These are phyloP conservation scores for Serendipita sp. DNA, from an alignment of 768 basidiomycete genomes.

Conservation along the genomic window DNA sequence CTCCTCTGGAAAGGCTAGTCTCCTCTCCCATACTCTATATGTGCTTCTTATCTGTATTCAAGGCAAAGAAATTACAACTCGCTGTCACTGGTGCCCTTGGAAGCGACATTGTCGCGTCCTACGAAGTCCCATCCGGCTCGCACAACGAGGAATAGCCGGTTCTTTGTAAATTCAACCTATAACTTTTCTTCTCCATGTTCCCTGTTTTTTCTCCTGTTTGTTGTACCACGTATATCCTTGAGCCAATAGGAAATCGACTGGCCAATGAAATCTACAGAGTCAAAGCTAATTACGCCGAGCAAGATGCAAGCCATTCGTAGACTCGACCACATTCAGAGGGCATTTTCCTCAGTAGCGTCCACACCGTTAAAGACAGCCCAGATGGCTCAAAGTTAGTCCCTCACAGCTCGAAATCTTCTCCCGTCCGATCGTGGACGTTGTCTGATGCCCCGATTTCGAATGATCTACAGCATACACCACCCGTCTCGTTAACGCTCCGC, in stretches of 20 bases:
- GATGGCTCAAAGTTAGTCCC: constrained; percentile 3
- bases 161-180: neutral
- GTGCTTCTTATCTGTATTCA: neutral
- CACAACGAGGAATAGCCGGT: neutral
- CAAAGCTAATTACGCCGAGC: neutral
- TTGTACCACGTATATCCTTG: neutral
- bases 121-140: neutral
- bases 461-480: constrained; percentile 30
- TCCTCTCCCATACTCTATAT: neutral
- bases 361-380: neutral
- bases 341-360: neutral
- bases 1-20: neutral
- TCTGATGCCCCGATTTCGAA: neutral
- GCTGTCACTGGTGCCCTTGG: neutral
- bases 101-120: neutral
- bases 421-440: neutral
- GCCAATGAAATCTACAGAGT: too few species aligned
- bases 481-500: constrained; percentile 71
- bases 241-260: neutral
- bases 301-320: neutral
- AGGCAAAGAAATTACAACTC: neutral
- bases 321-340: constrained; percentile 2
- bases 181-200: neutral
- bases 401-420: neutral
- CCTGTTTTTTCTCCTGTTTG: neutral